Evolutionary conservation across 2,329 filamentous ascomycete species (phyloP).

Genomic region (Sporothrix pseudoabietina): DNA sequence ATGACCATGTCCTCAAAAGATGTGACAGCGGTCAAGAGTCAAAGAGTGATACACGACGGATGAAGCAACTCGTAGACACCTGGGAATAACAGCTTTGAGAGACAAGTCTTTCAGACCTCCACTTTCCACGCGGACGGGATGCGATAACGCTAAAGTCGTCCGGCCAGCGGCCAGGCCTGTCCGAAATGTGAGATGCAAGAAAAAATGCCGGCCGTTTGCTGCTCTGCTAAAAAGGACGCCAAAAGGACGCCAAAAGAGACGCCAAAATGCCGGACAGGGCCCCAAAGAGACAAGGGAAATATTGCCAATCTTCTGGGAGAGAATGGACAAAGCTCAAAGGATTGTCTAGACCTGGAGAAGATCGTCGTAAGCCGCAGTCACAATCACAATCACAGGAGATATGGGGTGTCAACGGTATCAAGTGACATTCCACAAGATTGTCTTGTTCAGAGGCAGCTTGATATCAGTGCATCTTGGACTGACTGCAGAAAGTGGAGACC

Average conservation of each 20-base stretch:
- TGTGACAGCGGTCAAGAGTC: background rate
- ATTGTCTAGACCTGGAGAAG: background rate
- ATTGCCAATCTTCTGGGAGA: background rate
- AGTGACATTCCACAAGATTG: background rate
- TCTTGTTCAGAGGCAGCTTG: background rate
- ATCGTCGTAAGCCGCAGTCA: background rate
- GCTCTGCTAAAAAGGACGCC: too few species aligned
- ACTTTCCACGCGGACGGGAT: background rate
- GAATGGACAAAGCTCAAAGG: background rate
- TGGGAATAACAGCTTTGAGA: background rate
- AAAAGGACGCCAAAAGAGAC: background rate
- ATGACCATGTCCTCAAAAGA: background rate
- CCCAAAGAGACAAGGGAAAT: background rate
- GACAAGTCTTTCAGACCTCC: background rate
- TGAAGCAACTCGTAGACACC: background rate
- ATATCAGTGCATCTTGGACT: too few species aligned
- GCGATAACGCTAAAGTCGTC: background rate
- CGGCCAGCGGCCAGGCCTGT: conserved; percentile 2
- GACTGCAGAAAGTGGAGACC: too few species aligned
- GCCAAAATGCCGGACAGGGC: background rate
- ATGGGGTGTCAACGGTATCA: background rate
- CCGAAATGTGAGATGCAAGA: background rate
- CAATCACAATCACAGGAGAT: too few species aligned
- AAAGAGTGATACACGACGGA: background rate
- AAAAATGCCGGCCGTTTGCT: background rate